phyloP scores from a whole-genome alignment of 495 filamentous ascomycete genomes.

The Beverwykella pulmonaria region DNA sequence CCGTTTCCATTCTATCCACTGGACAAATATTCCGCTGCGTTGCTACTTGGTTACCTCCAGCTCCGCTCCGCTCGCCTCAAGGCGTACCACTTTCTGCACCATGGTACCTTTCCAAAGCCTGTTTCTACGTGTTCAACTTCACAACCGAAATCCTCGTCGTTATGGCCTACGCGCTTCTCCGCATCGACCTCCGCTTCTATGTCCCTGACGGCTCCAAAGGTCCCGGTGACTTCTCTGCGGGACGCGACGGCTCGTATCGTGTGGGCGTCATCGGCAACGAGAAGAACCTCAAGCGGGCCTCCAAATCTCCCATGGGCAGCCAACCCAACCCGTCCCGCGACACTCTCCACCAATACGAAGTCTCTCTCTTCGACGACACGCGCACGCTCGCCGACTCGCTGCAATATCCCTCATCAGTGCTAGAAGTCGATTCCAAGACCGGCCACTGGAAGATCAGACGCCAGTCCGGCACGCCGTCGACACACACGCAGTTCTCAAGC shows the following conservation, averaged over 20 bases:
- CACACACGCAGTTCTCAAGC: background rate
- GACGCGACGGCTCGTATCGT: background rate
- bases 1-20: constrained; percentile 31
- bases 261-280: constrained; percentile 18
- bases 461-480: background rate
- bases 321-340: constrained; percentile 8
- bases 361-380: constrained; percentile 23
- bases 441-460: constrained; percentile 29
- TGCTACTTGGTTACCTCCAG: constrained; percentile 31
- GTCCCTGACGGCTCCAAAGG: constrained; percentile 55
- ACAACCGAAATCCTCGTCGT: constrained; percentile 71
- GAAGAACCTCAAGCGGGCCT: constrained; percentile 24
- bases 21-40: constrained; percentile 37
- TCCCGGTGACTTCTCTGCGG: constrained; percentile 21
- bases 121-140: constrained; percentile 77
- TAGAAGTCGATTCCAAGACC: constrained; percentile 27
- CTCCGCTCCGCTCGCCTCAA: constrained; percentile 23
- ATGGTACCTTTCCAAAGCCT: constrained; percentile 43
- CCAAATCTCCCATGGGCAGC: background rate
- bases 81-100: constrained; percentile 19
- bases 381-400: constrained; percentile 26
- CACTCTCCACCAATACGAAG: constrained; percentile 21
- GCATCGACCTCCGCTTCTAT: constrained; percentile 74
- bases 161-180: constrained; percentile 60
- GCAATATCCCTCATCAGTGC: constrained; percentile 24